A percentile compares a stretch with the other conserved stretches of the same genome.
Evolutionary conservation across 1,139 yeast species (phyloP).

Genomic region (Scheffersomyces parashehatae): DNA sequence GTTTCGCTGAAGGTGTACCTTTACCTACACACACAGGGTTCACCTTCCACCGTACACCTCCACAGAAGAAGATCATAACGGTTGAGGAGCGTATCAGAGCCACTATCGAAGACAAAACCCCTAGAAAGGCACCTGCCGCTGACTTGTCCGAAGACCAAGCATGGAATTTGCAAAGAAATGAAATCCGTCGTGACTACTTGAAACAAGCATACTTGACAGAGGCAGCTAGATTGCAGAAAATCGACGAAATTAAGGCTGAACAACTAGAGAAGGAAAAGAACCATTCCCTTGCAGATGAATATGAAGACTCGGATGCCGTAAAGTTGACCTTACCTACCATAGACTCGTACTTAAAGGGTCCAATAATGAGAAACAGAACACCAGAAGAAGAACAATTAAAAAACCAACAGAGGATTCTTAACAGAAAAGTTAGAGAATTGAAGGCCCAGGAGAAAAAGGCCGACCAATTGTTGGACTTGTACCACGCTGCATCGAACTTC

Average conservation of each 20-base stretch:
- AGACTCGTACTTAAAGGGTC: constrained; percentile 65
- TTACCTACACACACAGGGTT: constrained; percentile 67
- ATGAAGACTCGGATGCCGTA: constrained; percentile 42
- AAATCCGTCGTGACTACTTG: constrained; percentile 72
- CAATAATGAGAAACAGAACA: constrained; percentile 72
- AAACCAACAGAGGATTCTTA: constrained; percentile 31
- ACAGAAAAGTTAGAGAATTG: constrained; percentile 37
- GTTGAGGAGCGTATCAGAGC: constrained; percentile 57
- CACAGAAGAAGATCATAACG: constrained; percentile 54
- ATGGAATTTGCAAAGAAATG: constrained; percentile 59
- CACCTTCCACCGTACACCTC: constrained; percentile 38
- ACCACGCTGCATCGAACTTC: constrained; percentile 67
- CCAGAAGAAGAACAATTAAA: constrained; percentile 57
- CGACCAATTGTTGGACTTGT: constrained; percentile 60
- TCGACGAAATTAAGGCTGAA: constrained; percentile 29
- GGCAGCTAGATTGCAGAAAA: constrained; percentile 27
- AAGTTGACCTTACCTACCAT: constrained; percentile 78
- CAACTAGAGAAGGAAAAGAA: constrained; percentile 25
- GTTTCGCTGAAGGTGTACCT: constrained; percentile 74
- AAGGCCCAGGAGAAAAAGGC: constrained; percentile 48
- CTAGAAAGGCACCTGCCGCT: constrained; percentile 34
- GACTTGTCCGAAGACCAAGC: constrained; percentile 49
- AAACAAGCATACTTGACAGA: constrained; percentile 67
- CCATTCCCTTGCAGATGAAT: constrained; percentile 24
- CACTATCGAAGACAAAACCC: constrained; percentile 46